Conservation (phyloP, 768 basidiomycete species). For the Collybiopsis luxurians region DNA sequence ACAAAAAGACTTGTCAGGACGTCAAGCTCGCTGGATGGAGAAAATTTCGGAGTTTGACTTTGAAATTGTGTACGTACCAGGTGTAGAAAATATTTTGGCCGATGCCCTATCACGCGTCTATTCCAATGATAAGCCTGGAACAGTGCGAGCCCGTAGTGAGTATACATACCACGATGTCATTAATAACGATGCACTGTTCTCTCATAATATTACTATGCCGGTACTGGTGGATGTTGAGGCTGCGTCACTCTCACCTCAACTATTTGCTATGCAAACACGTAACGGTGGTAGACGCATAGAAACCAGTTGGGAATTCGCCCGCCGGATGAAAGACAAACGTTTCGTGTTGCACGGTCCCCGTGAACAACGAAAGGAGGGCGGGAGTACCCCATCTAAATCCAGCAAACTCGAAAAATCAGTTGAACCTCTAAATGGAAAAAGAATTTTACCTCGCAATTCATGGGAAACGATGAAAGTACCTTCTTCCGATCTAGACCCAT, state of each 20-base stretch:
- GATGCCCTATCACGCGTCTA: slow-evolving; percentile 5
- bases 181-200: background rate
- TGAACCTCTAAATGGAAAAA: too few species aligned
- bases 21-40: background rate
- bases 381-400: slow-evolving; percentile 5
- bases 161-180: background rate
- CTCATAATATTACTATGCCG: background rate
- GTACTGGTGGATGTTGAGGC: background rate
- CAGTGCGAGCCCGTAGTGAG: background rate
- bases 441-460: too few species aligned
- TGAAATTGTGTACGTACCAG: background rate
- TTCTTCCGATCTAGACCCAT: background rate
- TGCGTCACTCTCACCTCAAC: background rate
- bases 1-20: background rate
- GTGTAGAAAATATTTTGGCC: background rate
- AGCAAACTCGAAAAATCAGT: background rate
- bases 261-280: background rate
- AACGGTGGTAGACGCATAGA: background rate
- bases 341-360: slow-evolving; percentile 15
- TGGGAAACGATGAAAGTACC: too few species aligned
- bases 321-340: background rate
- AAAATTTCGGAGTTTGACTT: slow-evolving; percentile 5
- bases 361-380: slow-evolving; percentile 5
- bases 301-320: background rate
- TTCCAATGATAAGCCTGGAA: background rate